Conservation (phyloP, 2,329 filamentous ascomycete genomes). For the Pseudovirgaria hyperparasitica region DNA sequence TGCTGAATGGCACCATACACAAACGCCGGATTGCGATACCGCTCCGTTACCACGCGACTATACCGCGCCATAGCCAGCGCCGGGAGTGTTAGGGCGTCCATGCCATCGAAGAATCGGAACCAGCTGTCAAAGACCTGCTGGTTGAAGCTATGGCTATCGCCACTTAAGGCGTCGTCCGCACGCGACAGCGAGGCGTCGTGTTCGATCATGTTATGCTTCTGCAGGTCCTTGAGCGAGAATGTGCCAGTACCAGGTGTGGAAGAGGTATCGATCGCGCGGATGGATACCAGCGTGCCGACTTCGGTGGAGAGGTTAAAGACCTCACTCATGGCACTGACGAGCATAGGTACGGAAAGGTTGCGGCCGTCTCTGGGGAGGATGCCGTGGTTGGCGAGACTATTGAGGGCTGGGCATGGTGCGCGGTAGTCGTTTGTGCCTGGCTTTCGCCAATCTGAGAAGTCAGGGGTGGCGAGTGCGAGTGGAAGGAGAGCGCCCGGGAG, state of each 20-base stretch:
- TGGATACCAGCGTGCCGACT: constrained; percentile 13
- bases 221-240: constrained; percentile 20
- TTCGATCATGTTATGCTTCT: constrained; percentile 21
- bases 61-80: constrained; percentile 6
- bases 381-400: constrained; percentile 20
- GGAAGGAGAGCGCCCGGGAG: constrained; percentile 1
- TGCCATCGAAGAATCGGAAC: constrained; percentile 6
- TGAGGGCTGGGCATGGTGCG: constrained; percentile 19
- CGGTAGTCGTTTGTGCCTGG: constrained; percentile 9
- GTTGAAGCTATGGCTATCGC: constrained; percentile 13
- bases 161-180: constrained; percentile 11
- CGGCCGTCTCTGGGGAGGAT: constrained; percentile 20
- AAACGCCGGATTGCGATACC: constrained; percentile 9
- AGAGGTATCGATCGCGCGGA: constrained; percentile 8
- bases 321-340: constrained; percentile 12
- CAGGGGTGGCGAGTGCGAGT: not conserved
- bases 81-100: constrained; percentile 2
- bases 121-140: constrained; percentile 12
- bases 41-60: constrained; percentile 8
- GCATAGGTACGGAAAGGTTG: constrained; percentile 14
- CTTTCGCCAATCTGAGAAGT: constrained; percentile 11
- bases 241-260: constrained; percentile 6
- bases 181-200: constrained; percentile 22
- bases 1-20: constrained; percentile 6
- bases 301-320: constrained; percentile 20